Evolutionary conservation across 345 rosid genomes (phyloP).

Genomic region (Eucalyptus lansdowneana): DNA sequence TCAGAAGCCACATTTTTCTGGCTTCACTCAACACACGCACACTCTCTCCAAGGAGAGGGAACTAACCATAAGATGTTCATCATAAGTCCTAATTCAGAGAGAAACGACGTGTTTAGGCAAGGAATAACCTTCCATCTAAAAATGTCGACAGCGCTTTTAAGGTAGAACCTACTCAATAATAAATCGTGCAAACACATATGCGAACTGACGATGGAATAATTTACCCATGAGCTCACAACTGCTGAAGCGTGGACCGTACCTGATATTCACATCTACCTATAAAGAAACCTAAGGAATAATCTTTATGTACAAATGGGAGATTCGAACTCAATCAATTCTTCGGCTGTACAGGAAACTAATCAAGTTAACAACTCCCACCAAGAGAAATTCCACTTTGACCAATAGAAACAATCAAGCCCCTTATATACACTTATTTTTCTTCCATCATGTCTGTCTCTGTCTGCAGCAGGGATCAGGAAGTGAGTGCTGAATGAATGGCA

Average conservation of each 20-base stretch:
- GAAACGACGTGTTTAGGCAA: neutral
- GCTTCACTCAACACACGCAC: neutral
- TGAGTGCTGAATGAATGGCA: constrained; percentile 46
- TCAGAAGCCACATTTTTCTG: neutral
- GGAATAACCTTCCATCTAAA: neutral
- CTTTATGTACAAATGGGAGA: constrained; percentile 22
- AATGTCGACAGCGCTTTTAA: neutral
- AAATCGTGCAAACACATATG: neutral
- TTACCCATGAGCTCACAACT: neutral
- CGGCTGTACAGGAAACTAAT: constrained; percentile 28
- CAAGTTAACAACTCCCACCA: neutral
- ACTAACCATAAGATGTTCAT: neutral
- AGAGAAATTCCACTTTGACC: neutral
- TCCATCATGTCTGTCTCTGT: constrained; percentile 59
- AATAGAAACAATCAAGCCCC: neutral
- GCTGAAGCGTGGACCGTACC: neutral
- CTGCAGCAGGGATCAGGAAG: constrained; percentile 87
- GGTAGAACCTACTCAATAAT: neutral
- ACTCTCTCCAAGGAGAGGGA: neutral
- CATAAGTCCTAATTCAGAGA: neutral
- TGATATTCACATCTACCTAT: neutral
- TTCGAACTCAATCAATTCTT: constrained; percentile 14
- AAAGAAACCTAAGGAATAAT: neutral
- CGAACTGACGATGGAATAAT: neutral
- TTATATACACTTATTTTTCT: constrained; percentile 47